phyloP scores from a whole-genome alignment of 148 eudicot genomes.

The Cornus kousa region DNA sequence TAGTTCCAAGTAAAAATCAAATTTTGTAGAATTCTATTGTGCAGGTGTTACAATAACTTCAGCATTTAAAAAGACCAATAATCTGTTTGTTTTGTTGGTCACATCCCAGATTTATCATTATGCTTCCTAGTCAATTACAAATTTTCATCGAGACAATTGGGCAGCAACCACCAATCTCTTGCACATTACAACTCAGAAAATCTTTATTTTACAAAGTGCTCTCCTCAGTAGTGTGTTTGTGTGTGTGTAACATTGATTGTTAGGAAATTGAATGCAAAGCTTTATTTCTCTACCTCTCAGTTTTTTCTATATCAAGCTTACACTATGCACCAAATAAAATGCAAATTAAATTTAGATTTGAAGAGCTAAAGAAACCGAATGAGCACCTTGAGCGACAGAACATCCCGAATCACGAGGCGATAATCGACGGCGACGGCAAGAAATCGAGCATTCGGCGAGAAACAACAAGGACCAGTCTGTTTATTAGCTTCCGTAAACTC shows the following conservation, averaged over 20 bases:
- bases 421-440: constrained; percentile 88
- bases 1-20: not conserved
- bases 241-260: too few relatives aligned
- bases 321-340: not conserved
- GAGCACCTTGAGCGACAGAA: constrained; percentile 71
- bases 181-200: not conserved
- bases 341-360: not conserved
- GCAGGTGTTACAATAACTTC: too few relatives aligned
- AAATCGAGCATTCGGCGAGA: constrained; percentile 80
- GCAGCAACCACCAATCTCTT: not conserved
- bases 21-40: too few relatives aligned
- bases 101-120: too few relatives aligned
- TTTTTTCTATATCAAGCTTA: not conserved
- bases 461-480: constrained; percentile 80
- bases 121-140: too few relatives aligned
- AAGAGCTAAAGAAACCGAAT: not conserved
- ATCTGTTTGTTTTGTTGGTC: too few relatives aligned
- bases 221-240: not conserved
- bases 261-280: not conserved
- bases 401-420: constrained; percentile 90
- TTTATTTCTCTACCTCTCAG: not conserved
- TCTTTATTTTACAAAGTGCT: not conserved
- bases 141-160: not conserved
- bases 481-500: constrained; percentile 89
- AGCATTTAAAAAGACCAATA: too few relatives aligned